A percentile compares a stretch with the other conserved stretches of the same genome.
Conservation (phyloP, 495 filamentous ascomycete species). For the Lasiosphaeria miniovina region DNA sequence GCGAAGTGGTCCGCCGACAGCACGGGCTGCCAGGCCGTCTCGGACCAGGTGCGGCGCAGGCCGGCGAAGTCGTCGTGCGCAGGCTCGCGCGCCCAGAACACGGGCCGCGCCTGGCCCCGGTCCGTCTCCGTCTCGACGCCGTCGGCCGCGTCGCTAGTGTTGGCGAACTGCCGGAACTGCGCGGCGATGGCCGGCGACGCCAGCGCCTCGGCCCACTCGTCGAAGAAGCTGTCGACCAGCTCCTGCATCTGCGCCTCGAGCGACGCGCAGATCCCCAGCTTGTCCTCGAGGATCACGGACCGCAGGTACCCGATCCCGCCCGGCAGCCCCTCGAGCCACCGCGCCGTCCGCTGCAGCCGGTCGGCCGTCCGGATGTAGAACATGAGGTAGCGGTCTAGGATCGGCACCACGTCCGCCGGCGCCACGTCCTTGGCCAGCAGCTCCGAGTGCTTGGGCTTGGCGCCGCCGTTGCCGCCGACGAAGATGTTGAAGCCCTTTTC, state of each 20-base stretch:
- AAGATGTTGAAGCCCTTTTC: conserved; percentile 97
- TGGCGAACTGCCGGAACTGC: conserved; percentile 83
- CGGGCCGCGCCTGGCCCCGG: conserved; percentile 71
- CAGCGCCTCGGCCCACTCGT: conserved; percentile 91
- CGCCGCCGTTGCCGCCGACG: conserved; percentile 89
- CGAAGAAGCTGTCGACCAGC: conserved; percentile 85
- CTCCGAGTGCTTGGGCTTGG: conserved; percentile 80
- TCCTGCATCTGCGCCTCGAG: conserved; percentile 90
- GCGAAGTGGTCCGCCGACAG: conserved; percentile 70
- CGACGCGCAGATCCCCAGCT: conserved; percentile 79
- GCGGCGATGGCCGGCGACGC: conserved; percentile 64
- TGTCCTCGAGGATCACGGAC: conserved; percentile 83
- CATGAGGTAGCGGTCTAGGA: conserved; percentile 88
- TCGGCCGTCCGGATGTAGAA: conserved; percentile 98
- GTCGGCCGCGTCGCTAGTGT: conserved; percentile 71
- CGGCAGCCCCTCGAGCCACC: conserved; percentile 86
- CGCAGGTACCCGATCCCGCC: conserved; percentile 83
- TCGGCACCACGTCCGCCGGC: conserved; percentile 77
- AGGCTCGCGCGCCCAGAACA: conserved; percentile 74
- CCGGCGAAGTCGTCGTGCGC: conserved; percentile 65
- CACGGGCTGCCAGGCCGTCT: conserved; percentile 80
- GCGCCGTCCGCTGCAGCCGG: conserved; percentile 88
- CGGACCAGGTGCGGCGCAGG: conserved; percentile 64
- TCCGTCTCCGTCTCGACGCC: conserved; percentile 71
- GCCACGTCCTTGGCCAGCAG: conserved; percentile 91